Evolutionary conservation across 306 rosid genomes (phyloP).

Genomic region (Hippophae tibetana): DNA sequence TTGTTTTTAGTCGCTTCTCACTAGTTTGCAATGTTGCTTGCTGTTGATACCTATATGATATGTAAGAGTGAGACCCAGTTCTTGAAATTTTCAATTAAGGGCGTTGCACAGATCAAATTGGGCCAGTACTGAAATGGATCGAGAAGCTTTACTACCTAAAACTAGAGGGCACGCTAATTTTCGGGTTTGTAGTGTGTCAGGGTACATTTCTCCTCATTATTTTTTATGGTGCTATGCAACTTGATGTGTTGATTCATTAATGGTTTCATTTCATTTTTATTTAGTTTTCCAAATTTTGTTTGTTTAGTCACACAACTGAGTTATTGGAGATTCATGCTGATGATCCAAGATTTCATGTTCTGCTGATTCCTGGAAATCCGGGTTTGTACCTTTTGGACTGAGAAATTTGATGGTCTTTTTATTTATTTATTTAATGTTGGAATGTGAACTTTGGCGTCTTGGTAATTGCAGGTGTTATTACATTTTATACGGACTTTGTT

Average conservation of each 20-base stretch:
- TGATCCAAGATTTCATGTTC: slow-evolving; percentile 59
- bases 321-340: slow-evolving; percentile 70
- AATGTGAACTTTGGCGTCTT: background rate
- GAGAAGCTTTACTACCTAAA: slow-evolving; percentile 22
- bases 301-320: slow-evolving; percentile 52
- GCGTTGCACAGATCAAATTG: slow-evolving; percentile 22
- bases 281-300: background rate
- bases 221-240: background rate
- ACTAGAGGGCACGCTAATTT: slow-evolving; percentile 39
- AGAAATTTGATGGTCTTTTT: too few species aligned
- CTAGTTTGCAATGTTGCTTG: background rate
- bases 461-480: slow-evolving; percentile 41
- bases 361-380: slow-evolving; percentile 85
- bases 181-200: slow-evolving; percentile 56
- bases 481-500: slow-evolving; percentile 67
- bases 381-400: slow-evolving; percentile 26
- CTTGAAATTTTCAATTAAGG: slow-evolving; percentile 18
- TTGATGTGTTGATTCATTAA: background rate
- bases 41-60: background rate
- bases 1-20: background rate
- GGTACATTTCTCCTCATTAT: slow-evolving; percentile 25
- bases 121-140: slow-evolving; percentile 31
- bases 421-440: slow-evolving; percentile 8
- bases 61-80: slow-evolving; percentile 4
- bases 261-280: background rate